Evolutionary conservation across 176 grass and related monocot genomes (phyloP).

Genomic region (Oryza officinalis): DNA sequence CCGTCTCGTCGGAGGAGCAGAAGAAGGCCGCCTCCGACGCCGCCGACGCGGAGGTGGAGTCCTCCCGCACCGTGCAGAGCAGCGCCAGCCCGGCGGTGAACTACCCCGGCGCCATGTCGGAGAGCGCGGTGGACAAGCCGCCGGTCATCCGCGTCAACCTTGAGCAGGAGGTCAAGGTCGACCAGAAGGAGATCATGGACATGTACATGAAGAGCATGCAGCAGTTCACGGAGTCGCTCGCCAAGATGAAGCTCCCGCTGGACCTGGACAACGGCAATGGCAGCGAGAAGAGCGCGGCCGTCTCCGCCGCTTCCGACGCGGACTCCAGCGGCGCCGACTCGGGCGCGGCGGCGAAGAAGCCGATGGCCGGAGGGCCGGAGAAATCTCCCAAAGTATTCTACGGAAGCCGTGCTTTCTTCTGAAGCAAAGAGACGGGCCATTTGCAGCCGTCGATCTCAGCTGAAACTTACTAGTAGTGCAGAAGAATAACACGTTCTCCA

Average conservation of each 20-base stretch:
- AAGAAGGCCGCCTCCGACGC: constrained; percentile 49
- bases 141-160: constrained; percentile 75
- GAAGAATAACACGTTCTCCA: constrained; percentile 52
- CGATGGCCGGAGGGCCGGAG: constrained; percentile 33
- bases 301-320: not conserved
- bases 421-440: constrained; percentile 47
- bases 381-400: constrained; percentile 94
- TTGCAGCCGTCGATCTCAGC: constrained; percentile 49
- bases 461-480: constrained; percentile 48
- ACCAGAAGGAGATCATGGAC: constrained; percentile 90
- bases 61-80: constrained; percentile 49
- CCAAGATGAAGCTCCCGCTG: constrained; percentile 94
- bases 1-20: constrained; percentile 26
- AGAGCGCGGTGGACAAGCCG: constrained; percentile 60
- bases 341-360: constrained; percentile 36
- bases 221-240: constrained; percentile 94
- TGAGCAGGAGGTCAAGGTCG: constrained; percentile 73
- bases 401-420: constrained; percentile 99
- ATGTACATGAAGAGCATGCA: constrained; percentile 99
- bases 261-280: constrained; percentile 55
- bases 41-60: constrained; percentile 63
- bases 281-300: constrained; percentile 23
- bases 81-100: constrained; percentile 27
- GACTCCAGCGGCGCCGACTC: constrained; percentile 54
- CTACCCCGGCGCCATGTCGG: constrained; percentile 45